Conservation (phyloP, 83 land plant species). For the Thuja plicata region DNA sequence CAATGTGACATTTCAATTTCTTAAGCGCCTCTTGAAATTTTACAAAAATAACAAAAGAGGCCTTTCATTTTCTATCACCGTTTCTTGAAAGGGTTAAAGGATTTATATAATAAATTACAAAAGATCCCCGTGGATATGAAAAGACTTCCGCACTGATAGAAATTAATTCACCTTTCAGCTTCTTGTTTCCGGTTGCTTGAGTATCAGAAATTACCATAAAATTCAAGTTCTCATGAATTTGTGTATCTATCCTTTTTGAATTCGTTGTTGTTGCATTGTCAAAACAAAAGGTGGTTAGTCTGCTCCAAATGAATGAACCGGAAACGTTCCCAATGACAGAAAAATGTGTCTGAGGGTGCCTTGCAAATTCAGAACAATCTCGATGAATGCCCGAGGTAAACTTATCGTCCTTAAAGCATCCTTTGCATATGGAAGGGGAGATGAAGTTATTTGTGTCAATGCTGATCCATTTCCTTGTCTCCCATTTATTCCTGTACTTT, state of each 20-base stretch:
- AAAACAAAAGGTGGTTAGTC: slow-evolving; percentile 37
- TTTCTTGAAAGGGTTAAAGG: too few species aligned
- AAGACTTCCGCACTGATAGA: slow-evolving; percentile 46
- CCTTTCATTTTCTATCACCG: too few species aligned
- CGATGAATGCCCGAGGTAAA: slow-evolving; percentile 72
- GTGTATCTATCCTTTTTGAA: slow-evolving; percentile 62
- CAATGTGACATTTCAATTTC: too few species aligned
- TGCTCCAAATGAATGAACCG: slow-evolving; percentile 21
- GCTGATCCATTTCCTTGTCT: too few species aligned
- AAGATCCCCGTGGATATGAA: too few species aligned
- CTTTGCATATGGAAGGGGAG: slow-evolving; percentile 66
- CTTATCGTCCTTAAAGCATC: slow-evolving; percentile 55
- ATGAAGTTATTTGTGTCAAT: slow-evolving; percentile 25
- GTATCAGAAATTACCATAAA: slow-evolving; percentile 42
- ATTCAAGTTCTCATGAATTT: slow-evolving; percentile 71
- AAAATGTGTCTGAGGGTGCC: slow-evolving; percentile 37
- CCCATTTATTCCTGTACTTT: too few species aligned
- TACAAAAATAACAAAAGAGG: too few species aligned
- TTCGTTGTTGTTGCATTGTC: slow-evolving; percentile 62
- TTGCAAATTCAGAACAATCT: slow-evolving; percentile 56
- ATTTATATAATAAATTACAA: too few species aligned
- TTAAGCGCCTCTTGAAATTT: too few species aligned
- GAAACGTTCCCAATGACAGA: slow-evolving; percentile 24
- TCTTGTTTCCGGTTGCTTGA: slow-evolving; percentile 42
- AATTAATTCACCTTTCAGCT: slow-evolving; percentile 66